Percentiles rank a stretch among this genome's conserved stretches.
phyloP scores from a whole-genome alignment of 768 basidiomycete genomes.

The Psilocybe cubensis region DNA sequence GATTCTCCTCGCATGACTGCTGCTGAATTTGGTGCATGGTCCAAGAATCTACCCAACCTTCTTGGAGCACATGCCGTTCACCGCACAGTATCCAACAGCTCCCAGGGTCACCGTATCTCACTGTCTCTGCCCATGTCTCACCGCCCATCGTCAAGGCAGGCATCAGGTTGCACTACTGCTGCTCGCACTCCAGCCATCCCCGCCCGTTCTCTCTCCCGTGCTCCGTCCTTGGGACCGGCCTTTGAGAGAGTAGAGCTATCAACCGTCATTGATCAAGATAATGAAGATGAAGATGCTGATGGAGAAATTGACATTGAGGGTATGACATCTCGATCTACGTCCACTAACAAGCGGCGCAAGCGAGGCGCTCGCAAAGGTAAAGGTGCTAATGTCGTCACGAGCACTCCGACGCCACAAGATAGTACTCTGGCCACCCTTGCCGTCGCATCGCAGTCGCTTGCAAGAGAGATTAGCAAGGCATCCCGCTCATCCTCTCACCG shows the following conservation, averaged over 20 bases:
- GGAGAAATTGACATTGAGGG: slow-evolving; percentile 36
- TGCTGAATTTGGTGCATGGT: slow-evolving; percentile 85
- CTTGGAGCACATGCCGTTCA: slow-evolving; percentile 61
- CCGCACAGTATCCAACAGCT: slow-evolving; percentile 63
- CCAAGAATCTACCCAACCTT: slow-evolving; percentile 76
- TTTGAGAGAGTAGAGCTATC: slow-evolving; percentile 51
- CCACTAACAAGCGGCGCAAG: slow-evolving; percentile 80
- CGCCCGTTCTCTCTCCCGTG: slow-evolving; percentile 62
- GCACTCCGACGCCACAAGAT: slow-evolving; percentile 44
- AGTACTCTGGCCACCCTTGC: slow-evolving; percentile 73
- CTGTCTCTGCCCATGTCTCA: slow-evolving; percentile 67
- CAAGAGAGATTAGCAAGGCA: slow-evolving; percentile 79
- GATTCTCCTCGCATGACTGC: slow-evolving; percentile 76
- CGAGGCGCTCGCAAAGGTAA: slow-evolving; percentile 87
- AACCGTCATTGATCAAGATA: slow-evolving; percentile 57
- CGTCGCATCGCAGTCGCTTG: slow-evolving; percentile 79
- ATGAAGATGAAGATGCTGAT: slow-evolving; percentile 51
- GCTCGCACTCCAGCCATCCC: slow-evolving; percentile 56
- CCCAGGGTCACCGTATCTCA: slow-evolving; percentile 67
- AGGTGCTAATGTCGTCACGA: slow-evolving; percentile 38
- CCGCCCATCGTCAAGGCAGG: slow-evolving; percentile 71
- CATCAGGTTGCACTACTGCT: slow-evolving; percentile 48
- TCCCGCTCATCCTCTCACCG: slow-evolving; percentile 47
- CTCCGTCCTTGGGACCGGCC: slow-evolving; percentile 61
- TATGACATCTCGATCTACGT: slow-evolving; percentile 61